Base-by-base conservation (phyloP, 75 land plant species). In the Gnetum montanum region DNA sequence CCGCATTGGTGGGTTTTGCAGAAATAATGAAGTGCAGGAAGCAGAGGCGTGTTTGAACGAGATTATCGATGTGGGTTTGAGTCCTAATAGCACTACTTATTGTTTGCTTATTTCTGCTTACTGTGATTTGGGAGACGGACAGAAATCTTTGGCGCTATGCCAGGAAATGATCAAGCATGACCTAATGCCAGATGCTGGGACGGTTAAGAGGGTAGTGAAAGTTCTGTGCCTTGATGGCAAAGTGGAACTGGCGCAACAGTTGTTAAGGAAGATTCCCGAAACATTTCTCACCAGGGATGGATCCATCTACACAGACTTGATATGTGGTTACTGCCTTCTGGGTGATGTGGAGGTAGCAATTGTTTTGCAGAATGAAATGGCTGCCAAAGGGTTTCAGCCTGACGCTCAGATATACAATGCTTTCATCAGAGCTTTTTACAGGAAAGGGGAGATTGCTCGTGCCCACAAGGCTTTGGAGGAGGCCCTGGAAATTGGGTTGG, bases 1-100 rank as follows among this genome's bases (percentile, higher is more conserved):
- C 29, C 70, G 63, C 1, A 36, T 68, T 45, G 57, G 56, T 43
- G 70, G 70, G 13, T 56, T 64, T 34, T 68, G 70, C 56, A 63
- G 57, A 15, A 54, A 52, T 8, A 59, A 33, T 4, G 51, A 54
- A 26, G 34, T 68, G 41, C 59, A 68, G 33, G 65, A 63, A 53
- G 70, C 70, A 33, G 67, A 63, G 30, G 41, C 49, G 10, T 28
- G 63, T 64, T 66, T 68, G 18, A 45, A 66, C 33, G 46, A 54
- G 35, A 68, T 68, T 57, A 25, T 20, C 28, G 67, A 68, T 34
- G 22, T 10, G 36, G 37, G 23, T 4, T 52, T 52, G 55, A 36
- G 19, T 52, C 55, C 55, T 24, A 58, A 26, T 58, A 7, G 10
- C 1, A 51, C 28, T 28, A 38, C 44, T 26, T 38, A 41, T 19